Base-by-base conservation (phyloP, 2,329 filamentous ascomycete genomes). In the Zalaria sp. region DNA sequence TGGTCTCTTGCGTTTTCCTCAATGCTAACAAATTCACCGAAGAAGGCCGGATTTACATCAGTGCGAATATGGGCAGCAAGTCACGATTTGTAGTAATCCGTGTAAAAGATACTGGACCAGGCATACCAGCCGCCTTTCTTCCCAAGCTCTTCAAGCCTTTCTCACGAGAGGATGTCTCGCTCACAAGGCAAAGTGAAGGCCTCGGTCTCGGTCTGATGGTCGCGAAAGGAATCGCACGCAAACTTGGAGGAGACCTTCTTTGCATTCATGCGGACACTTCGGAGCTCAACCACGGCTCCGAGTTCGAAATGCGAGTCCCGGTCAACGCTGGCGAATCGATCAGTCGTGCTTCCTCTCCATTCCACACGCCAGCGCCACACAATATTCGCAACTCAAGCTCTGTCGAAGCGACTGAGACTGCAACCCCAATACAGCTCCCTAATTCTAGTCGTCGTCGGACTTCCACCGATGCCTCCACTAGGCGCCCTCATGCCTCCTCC, bases 11-110 rank as follows among this genome's bases (percentile, higher is more conserved):
- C 47, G 69, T 80, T 3, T 71, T 77, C 35, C 52, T 78, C 27
- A 83, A 83, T 53, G 79, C 79, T 3, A 68, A 82, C 51, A 83
- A 83, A 54, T 83, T 83, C 52, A 83, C 79, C 0, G 75, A 81
- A 43, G 47, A 50, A 39, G 79, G 80, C 5, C 65, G 60, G 8
- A 79, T 84, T 42, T 69, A 61, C 2, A 60, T 83, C 8, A 59
- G 58, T 37, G 74, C 71, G 3, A 68, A 64, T 4, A 62, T 78
- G 35, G 73, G 69, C 41, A 57, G 59, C 29, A 70, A 64, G 41
- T 34, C 39, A 25, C 67, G 70, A 29, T 73, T 74, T 52, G 65
- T 82, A 35, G 63, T 77, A 36, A 73, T 83, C 52, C 73, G 67
- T 46, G 68, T 83, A 42, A 64, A 66, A 10, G 80, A 84, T 57